Percentiles rank a stretch among this genome's conserved stretches.
phyloP scores from a whole-genome alignment of 176 grass and related monocot genomes.

The Sorghum bicolor region DNA sequence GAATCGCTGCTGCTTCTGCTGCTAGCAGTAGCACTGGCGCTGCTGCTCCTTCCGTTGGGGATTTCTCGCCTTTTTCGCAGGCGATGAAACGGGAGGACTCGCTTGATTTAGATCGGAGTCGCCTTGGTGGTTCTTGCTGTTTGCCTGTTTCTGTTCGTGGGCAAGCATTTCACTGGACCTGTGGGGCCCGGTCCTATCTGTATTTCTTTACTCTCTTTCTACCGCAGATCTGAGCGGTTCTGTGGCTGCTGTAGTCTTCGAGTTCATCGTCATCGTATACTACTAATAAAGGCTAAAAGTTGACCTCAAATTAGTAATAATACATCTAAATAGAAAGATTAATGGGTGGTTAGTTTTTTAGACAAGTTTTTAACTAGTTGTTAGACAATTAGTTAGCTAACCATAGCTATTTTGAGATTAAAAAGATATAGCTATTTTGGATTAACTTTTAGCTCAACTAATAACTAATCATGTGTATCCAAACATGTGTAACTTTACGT shows the following conservation, averaged over 20 bases:
- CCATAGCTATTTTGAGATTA: too few relatives aligned
- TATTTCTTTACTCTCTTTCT: slow-evolving; percentile 10
- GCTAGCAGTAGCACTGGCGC: neutral
- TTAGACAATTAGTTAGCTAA: too few relatives aligned
- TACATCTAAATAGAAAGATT: too few relatives aligned
- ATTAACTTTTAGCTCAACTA: too few relatives aligned
- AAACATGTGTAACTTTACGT: too few relatives aligned
- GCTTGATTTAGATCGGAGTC: slow-evolving; percentile 28
- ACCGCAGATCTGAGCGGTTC: neutral
- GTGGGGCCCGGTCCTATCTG: slow-evolving; percentile 5
- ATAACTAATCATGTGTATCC: too few relatives aligned
- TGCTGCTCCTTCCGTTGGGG: neutral
- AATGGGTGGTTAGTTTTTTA: too few relatives aligned
- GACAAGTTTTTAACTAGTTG: too few relatives aligned
- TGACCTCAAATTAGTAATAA: too few relatives aligned
- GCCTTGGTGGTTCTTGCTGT: slow-evolving; percentile 30
- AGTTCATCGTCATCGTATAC: neutral
- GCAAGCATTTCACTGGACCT: slow-evolving; percentile 20
- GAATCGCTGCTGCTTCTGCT: neutral
- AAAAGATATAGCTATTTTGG: too few relatives aligned
- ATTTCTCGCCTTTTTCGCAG: slow-evolving; percentile 9
- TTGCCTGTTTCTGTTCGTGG: slow-evolving; percentile 18
- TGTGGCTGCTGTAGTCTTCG: neutral
- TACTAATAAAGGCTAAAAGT: too few relatives aligned
- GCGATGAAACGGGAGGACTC: neutral